Base-by-base conservation (phyloP, 139 green algal genomes). In the Desmodesmus armatus region DNA sequence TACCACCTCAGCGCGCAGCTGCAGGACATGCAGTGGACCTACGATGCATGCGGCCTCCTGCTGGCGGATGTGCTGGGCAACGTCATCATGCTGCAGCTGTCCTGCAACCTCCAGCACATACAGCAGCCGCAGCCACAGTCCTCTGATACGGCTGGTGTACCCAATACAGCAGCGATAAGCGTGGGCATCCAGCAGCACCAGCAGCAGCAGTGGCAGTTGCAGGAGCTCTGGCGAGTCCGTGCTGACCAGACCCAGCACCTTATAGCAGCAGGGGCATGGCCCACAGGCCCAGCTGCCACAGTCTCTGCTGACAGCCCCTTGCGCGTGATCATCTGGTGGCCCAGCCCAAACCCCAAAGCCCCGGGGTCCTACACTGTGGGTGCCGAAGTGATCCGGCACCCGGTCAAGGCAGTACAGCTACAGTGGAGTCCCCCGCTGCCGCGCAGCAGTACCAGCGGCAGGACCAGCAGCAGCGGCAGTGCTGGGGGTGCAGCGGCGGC, bases 311-410 rank as follows among this genome's bases (percentile, higher is more conserved):
- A 83, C 47, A 60, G 41, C 21, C 39, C 44, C 44, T 71, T 41
- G 41, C 53, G 62, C 58, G 91, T 93, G 0, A 90, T 89, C 0
- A 76, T 94, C 7, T 93, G 88, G 92, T 95, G 91, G 89, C 91
- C 89, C 23, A 60, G 33, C 33, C 41, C 29, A 41, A 44, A 43
- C 23, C 37, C 23, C 0, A 62, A 53, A 1, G 29, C 60, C 2
- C 23, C 41, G 23, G 44, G 39, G 41, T 66, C 13, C 21, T 80
- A 86, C 25, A 29, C 53, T 3, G 87, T 93, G 3, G 84, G 87
- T 19, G 87, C 84, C 0, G 88, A 93, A 41, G 81, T 89, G 5
- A 88, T 93, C 39, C 63, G 88, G 7, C 88, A 93, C 73, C 88
- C 88, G 0, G 88, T 92, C 5, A 65, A 63, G 37, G 84, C 87